Evolutionary conservation across 768 basidiomycete species (phyloP), one percentile per base, ranked within the genome.

Genomic region (Rhodotorula sphaerocarpa): DNA sequence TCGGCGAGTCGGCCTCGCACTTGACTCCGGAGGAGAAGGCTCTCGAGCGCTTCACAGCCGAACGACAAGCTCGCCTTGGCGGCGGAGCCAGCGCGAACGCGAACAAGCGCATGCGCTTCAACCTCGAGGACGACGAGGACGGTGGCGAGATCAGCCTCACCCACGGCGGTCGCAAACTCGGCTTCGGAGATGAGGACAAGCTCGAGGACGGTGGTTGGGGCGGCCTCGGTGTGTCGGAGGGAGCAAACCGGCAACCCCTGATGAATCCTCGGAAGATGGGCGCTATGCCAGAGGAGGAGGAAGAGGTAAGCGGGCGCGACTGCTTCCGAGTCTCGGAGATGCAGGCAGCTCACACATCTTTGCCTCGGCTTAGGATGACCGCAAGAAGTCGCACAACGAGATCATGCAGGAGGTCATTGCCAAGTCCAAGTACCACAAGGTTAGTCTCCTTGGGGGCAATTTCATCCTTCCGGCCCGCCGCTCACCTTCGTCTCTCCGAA

Each of bases 361-460:
- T n/a, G n/a, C n/a, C n/a, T n/a, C n/a, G n/a, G n/a, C n/a, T n/a
- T 25, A 52, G 48, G 42, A 66, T 30, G 83, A 83, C 50, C 79
- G 84, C 62, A 95, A 93, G 76, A 93, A 88, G 77, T 83, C 85
- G 7, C 95, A 93, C 76, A 86, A 88, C 3, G 92, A 99, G 72
- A 88, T 96, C 64, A 97, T 99, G 95, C 83, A 87, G 0, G 95
- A 99, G 74, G 87, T 99, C 39, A 89, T 99, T 48, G 87, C 90
- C 2, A 99, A 97, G 77, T 92, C 90, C 76, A 99, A 99, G 76
- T 83, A 85, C 53, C 84, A 97, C 78, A 96, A 93, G 79, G 93
- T 90, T 70, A 34, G 76, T 73, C 57, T 58, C 61, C 39, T 10
- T 21, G 36, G 34, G 20, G 7, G 21, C 16, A 7, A 44, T n/a